Evolutionary conservation across 2,329 filamentous ascomycete species (phyloP).

Genomic region (Sporothrix luriei): DNA sequence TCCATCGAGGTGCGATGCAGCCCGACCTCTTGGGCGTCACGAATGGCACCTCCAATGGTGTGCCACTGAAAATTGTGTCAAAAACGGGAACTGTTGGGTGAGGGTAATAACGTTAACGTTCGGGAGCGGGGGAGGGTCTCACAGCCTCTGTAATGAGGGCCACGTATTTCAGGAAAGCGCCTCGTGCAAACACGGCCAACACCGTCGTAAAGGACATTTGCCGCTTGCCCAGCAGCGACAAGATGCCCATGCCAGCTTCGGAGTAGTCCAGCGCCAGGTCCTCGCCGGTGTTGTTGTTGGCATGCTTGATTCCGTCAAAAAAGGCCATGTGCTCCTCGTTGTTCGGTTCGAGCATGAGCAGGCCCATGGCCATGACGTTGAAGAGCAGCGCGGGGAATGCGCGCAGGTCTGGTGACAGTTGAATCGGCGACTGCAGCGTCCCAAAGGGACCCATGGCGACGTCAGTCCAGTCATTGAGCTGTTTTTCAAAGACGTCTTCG

Average conservation of each 20-base stretch:
- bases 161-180: conserved; percentile 60
- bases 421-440: conserved; percentile 53
- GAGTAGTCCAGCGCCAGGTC: conserved; percentile 64
- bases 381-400: conserved; percentile 64
- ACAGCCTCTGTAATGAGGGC: conserved; percentile 62
- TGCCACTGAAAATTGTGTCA: conserved; percentile 51
- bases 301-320: conserved; percentile 61
- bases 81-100: background rate
- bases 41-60: conserved; percentile 58
- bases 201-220: conserved; percentile 60
- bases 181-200: conserved; percentile 59
- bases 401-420: conserved; percentile 54
- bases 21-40: conserved; percentile 65
- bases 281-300: conserved; percentile 61
- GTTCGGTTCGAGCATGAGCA: conserved; percentile 56
- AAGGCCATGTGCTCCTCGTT: conserved; percentile 46
- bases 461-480: conserved; percentile 58
- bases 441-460: conserved; percentile 51
- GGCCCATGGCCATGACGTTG: conserved; percentile 58
- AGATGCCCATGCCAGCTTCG: conserved; percentile 57
- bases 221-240: conserved; percentile 59
- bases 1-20: conserved; percentile 59
- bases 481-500: conserved; percentile 53
- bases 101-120: too few relatives aligned
- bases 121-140: conserved; percentile 40